Conservation (phyloP, 1,139 yeast species). For the Suhomyces atakaporum region DNA sequence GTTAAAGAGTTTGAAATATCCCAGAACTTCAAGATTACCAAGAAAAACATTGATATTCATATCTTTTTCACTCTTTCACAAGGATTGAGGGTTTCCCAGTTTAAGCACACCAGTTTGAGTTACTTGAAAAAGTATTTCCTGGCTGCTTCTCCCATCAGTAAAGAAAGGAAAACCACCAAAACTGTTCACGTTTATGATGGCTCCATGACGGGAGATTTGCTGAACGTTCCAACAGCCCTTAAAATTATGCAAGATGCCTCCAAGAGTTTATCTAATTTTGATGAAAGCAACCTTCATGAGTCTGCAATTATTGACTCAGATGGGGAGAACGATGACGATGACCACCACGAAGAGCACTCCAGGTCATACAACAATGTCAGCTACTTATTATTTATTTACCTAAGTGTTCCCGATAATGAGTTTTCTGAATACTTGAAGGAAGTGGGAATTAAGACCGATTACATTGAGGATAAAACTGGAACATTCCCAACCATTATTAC, state of each 20-base stretch:
- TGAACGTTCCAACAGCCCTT: constrained; percentile 6
- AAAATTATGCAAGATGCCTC: background rate
- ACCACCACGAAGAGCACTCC: constrained; percentile 3
- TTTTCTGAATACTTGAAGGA: constrained; percentile 48
- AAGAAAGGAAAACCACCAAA: background rate
- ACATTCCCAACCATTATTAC: constrained; percentile 51
- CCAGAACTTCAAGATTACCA: constrained; percentile 43
- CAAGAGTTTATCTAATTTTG: background rate
- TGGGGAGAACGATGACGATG: background rate
- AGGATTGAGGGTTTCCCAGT: constrained; percentile 66
- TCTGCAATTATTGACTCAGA: background rate
- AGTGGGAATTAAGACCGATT: constrained; percentile 40
- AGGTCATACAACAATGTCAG: constrained; percentile 7
- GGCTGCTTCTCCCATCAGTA: constrained; percentile 17
- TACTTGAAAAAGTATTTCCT: constrained; percentile 54
- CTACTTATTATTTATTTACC: constrained; percentile 58
- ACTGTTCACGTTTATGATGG: constrained; percentile 36
- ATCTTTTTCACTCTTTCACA: constrained; percentile 54
- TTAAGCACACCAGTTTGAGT: constrained; percentile 56
- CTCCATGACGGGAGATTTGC: constrained; percentile 9
- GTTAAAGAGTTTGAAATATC: constrained; percentile 49
- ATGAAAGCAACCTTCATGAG: no score
- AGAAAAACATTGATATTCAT: constrained; percentile 56
- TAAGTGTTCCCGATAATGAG: constrained; percentile 51
- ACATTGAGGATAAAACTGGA: constrained; percentile 31